Conservation (phyloP, 73 alveolate species). For the Paramecium primaurelia region DNA sequence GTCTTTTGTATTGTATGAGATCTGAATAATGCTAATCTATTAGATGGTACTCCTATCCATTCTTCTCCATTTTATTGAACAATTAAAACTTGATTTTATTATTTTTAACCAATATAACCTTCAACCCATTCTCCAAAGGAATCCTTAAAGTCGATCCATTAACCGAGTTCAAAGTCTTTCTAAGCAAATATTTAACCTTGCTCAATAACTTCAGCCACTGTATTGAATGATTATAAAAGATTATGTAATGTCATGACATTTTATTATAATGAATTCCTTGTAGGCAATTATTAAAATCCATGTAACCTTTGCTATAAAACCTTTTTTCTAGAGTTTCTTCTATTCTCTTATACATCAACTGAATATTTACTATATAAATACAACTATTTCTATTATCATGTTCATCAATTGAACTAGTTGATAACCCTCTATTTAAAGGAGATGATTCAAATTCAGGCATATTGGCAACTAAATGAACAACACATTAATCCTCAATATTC, state of each 20-base stretch:
- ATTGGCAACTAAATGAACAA: slow-evolving; percentile 18
- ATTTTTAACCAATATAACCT: neutral
- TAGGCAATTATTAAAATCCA: neutral
- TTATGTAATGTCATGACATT: neutral
- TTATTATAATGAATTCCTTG: neutral
- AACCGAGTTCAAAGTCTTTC: neutral
- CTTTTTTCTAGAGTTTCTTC: slow-evolving; percentile 20
- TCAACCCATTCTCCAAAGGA: slow-evolving; percentile 4
- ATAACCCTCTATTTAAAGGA: neutral
- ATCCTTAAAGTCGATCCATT: slow-evolving; percentile 30
- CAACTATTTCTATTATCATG: neutral
- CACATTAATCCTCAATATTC: neutral
- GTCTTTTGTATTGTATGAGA: neutral
- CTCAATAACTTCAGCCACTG: neutral
- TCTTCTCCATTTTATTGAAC: slow-evolving; percentile 24
- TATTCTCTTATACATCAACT: slow-evolving; percentile 26
- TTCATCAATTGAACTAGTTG: slow-evolving; percentile 41
- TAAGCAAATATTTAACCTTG: neutral
- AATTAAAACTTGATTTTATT: neutral
- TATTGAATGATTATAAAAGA: neutral
- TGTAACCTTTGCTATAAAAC: neutral
- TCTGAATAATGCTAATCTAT: slow-evolving; percentile 7
- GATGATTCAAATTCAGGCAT: neutral
- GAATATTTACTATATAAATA: neutral
- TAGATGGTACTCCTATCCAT: neutral